Evolutionary conservation across 257 asterid genomes (phyloP).

Genomic region (Penstemon eatonii): DNA sequence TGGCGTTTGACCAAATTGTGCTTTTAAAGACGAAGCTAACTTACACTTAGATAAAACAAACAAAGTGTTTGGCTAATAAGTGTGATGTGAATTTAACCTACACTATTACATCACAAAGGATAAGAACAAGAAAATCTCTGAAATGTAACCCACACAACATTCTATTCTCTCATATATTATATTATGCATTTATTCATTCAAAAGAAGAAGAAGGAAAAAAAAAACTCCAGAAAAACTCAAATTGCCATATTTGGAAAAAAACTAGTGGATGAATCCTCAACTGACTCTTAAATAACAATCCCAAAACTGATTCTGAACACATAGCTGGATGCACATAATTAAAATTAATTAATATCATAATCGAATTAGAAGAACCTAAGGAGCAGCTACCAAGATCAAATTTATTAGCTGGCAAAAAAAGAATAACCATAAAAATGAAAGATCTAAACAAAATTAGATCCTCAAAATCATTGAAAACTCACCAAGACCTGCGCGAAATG

Average conservation of each 20-base stretch:
- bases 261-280: background rate
- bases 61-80: too few species aligned
- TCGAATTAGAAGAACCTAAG: background rate
- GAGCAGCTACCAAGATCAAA: background rate
- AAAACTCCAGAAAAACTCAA: background rate
- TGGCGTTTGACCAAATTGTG: too few species aligned
- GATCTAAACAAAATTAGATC: constrained; percentile 16
- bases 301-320: background rate
- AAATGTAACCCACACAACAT: constrained; percentile 2
- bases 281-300: background rate
- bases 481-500: constrained; percentile 21
- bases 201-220: background rate
- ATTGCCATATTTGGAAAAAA: constrained; percentile 11
- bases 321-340: background rate
- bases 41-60: too few species aligned
- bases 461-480: constrained; percentile 21
- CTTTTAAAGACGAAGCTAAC: too few species aligned
- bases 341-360: constrained; percentile 22
- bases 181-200: background rate
- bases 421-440: background rate
- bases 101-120: too few species aligned
- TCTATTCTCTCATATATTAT: background rate
- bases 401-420: constrained; percentile 1
- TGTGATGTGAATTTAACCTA: too few species aligned
- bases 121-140: background rate